Evolutionary conservation across 2,329 filamentous ascomycete species (phyloP), one percentile per base, ranked within the genome.

Genomic region (Aspergillus sp.): DNA sequence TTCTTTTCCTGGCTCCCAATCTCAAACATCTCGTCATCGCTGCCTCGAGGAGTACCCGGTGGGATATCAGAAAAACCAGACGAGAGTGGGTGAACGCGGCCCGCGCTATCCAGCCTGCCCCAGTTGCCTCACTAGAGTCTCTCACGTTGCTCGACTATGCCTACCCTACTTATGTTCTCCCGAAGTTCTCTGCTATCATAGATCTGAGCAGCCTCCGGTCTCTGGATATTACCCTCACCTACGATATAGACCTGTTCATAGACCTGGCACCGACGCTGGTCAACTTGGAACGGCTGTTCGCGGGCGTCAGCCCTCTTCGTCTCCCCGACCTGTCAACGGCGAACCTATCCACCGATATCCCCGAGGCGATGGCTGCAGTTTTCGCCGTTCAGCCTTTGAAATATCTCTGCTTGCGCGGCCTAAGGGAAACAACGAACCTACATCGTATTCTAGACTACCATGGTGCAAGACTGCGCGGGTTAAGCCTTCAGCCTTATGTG

Each of bases 1-100:
- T 61, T 7, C 23, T 54, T 19, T 58, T 54, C 30, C 25, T 19
- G 6, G 54, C 54, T 1, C 59, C 59, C 0, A 30, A 38, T 6
- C n/a, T 61, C 3, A 61, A 61, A 13, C 54, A 61, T 34, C 38
- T 61, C 17, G 31, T 58, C 13, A 1, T 61, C 1, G 2, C 11
- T 22, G 9, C 17, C 13, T n/a, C 6, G 5, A 48, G 4, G 17
- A 0, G 4, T n/a, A 8, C n/a, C 1, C n/a, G 7, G 11, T 19
- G 19, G 23, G 7, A n/a, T 19, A 34, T 34, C 7, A 3, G 4
- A 2, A 8, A 4, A 1, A 28, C 54, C 5, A 54, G 57, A n/a
- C 9, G 9, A 0, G 22, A 45, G 3, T 57, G 59, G 59, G 7
- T 34, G 8, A 19, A 19, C 5, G n/a, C 49, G 1, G n/a, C 19